phyloP scores from a whole-genome alignment of 331 rosid genomes.

The Pyrus hybrid region DNA sequence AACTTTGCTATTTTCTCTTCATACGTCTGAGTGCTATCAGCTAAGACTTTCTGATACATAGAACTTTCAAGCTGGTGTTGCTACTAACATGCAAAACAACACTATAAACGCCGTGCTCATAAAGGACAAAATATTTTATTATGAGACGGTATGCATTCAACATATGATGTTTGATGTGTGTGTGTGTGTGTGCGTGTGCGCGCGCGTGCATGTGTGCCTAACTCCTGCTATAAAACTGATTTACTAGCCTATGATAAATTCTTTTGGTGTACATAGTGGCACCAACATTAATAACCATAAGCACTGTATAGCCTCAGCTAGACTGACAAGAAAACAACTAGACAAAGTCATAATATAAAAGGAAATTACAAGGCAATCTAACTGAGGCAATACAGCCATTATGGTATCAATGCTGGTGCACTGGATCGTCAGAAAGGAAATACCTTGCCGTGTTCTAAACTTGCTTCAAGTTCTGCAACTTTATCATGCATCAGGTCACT shows the following conservation, averaged over 20 bases:
- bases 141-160: neutral
- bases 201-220: no score
- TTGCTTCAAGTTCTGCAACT: slow-evolving; percentile 34
- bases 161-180: neutral
- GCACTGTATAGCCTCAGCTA: neutral
- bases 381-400: no score
- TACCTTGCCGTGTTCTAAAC: slow-evolving; percentile 44
- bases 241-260: neutral
- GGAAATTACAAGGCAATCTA: neutral
- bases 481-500: slow-evolving; percentile 35
- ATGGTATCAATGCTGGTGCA: neutral
- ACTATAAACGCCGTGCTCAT: slow-evolving; percentile 6
- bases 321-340: neutral
- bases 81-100: slow-evolving; percentile 38
- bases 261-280: neutral
- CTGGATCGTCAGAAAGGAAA: neutral
- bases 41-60: slow-evolving; percentile 46
- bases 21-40: slow-evolving; percentile 60
- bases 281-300: neutral
- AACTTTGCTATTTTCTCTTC: slow-evolving; percentile 52
- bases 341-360: neutral
- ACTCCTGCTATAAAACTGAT: neutral
- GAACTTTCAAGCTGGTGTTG: slow-evolving; percentile 55
- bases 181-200: neutral
- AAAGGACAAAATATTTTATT: neutral